Evolutionary conservation across 2,329 filamentous ascomycete species (phyloP), one percentile per base, ranked within the genome.

Genomic region (Amphichorda felina): DNA sequence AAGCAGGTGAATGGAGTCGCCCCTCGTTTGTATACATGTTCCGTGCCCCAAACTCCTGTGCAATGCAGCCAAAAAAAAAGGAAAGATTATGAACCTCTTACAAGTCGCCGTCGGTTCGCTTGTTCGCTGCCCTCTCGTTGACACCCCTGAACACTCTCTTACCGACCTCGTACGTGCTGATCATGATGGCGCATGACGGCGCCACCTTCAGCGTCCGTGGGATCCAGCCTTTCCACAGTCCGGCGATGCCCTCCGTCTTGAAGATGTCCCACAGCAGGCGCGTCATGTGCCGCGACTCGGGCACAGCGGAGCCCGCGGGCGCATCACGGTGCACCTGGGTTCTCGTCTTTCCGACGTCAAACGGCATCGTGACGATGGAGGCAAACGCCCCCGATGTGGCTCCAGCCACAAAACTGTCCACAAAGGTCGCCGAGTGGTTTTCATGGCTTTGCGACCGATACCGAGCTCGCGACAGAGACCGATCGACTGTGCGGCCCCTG

Each of bases 111-210:
- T 30, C 28, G n/a, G 28, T 6, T 22, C 26, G n/a, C 24, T 36
- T 17, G 25, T 25, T 9, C 17, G 32, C 18, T 7, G 47, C 41
- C 15, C 53, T 60, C 49, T 73, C 67, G 40, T 96, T 95, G 34
- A 85, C 75, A 9, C 73, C 70, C 36, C 76, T 70, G 24, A 93
- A 93, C 54, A 82, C 79, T 56, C 83, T 80, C 68, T 98, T 98
- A 34, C 91, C 88, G 26, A 96, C 74, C 58, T 98, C 91, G 56
- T 96, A 98, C 53, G 82, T 94, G 54, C 85, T 93, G 53, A 98
- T 96, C 91, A 98, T 98, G 54, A 98, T 96, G 19, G 91, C 91
- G 59, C 91, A 98, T 0, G 89, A 86, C 1, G 91, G 91, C 2
- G 91, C 89, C 5, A 98, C 88, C 56, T 96, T 96, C 41, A 96